A percentile compares a stretch with the other conserved stretches of the same genome.
Conservation (phyloP, 495 filamentous ascomycete genomes). For the Hyaloscypha finlandica region DNA sequence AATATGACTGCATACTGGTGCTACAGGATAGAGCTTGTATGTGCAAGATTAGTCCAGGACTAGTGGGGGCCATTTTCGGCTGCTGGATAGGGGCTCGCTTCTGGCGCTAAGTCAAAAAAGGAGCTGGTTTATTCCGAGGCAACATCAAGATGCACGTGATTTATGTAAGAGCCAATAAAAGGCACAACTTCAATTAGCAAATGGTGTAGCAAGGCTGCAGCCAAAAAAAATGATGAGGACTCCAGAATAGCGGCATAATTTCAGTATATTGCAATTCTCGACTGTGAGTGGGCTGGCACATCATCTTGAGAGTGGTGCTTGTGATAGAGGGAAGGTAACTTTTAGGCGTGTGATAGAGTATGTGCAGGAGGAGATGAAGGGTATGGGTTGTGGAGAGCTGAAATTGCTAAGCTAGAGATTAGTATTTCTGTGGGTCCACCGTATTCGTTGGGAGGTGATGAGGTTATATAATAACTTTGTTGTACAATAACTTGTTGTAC, state of each 20-base stretch:
- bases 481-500: too few relatives aligned
- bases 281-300: constrained; percentile 31
- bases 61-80: constrained; percentile 9
- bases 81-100: too few relatives aligned
- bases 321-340: constrained; percentile 26
- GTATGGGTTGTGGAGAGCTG: constrained; percentile 25
- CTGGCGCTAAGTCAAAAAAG: neutral
- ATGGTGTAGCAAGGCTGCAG: neutral
- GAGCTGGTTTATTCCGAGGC: constrained; percentile 3
- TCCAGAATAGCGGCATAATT: neutral
- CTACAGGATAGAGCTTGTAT: constrained; percentile 4
- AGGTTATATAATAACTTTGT: too few relatives aligned
- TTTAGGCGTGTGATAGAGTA: constrained; percentile 29
- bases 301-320: constrained; percentile 33
- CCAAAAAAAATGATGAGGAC: neutral
- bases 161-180: neutral
- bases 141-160: constrained; percentile 3
- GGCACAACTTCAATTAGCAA: neutral
- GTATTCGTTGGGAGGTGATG: too few relatives aligned
- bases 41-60: neutral
- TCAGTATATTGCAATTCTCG: constrained; percentile 21
- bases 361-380: constrained; percentile 28
- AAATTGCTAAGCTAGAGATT: constrained; percentile 27
- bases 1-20: neutral
- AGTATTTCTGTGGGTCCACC: too few relatives aligned